Conservation (phyloP, 495 filamentous ascomycete genomes). For the Astrothelium subdiscretum region DNA sequence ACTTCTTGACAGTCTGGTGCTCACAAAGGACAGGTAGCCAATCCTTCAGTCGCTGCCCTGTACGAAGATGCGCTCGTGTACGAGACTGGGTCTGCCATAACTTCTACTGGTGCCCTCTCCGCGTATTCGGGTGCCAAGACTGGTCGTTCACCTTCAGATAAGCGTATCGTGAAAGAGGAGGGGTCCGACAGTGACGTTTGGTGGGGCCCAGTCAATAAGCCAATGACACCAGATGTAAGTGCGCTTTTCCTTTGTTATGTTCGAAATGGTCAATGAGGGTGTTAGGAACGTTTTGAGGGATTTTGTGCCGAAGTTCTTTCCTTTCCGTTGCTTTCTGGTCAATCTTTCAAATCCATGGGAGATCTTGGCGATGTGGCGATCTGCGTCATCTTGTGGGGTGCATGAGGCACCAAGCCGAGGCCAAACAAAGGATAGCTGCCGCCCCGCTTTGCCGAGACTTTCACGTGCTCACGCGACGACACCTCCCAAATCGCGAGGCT, state of each 20-base stretch:
- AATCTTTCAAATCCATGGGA: background rate
- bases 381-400: background rate
- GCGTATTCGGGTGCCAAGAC: slow-evolving; percentile 98
- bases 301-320: too few relatives aligned
- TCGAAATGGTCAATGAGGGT: background rate
- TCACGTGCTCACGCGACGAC: slow-evolving; percentile 3
- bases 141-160: slow-evolving; percentile 90
- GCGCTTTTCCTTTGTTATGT: background rate
- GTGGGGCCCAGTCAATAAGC: slow-evolving; percentile 99
- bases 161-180: slow-evolving; percentile 89
- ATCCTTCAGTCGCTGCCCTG: slow-evolving; percentile 80
- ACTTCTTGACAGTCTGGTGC: slow-evolving; percentile 12
- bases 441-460: background rate
- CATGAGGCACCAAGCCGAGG: background rate
- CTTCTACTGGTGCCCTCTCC: slow-evolving; percentile 83
- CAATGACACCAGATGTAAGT: slow-evolving; percentile 95
- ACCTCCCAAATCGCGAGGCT: slow-evolving; percentile 1
- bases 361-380: background rate
- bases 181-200: slow-evolving; percentile 83
- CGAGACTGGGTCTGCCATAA: slow-evolving; percentile 95
- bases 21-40: slow-evolving; percentile 53
- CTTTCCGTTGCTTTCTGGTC: background rate
- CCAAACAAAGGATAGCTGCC: background rate
- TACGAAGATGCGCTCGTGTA: slow-evolving; percentile 99
- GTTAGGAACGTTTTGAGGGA: background rate